These are phyloP conservation scores for Blastocystis hominis DNA, from an alignment of 352 stramenopile species.

Conservation along the genomic window DNA sequence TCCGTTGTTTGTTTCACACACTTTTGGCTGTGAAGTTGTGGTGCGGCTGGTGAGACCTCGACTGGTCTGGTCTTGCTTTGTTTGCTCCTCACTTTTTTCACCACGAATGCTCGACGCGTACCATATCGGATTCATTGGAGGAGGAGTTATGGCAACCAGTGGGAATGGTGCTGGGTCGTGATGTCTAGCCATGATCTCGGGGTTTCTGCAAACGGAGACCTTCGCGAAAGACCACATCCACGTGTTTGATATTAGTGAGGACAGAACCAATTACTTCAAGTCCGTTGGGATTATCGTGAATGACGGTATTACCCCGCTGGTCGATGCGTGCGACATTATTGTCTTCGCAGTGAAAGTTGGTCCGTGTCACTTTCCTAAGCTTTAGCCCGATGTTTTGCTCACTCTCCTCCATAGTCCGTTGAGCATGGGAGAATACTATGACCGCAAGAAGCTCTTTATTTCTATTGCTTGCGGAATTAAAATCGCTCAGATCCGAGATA, in stretches of 20 bases:
- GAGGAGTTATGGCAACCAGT: conserved; percentile 66
- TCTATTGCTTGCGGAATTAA: conserved; percentile 74
- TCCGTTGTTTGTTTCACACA: too few species aligned
- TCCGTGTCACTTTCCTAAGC: neutral
- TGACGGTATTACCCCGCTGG: conserved; percentile 47
- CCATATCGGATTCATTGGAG: conserved; percentile 66
- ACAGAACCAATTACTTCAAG: conserved; percentile 60
- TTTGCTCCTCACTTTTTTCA: neutral
- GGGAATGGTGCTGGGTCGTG: neutral
- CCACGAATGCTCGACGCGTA: conserved; percentile 22
- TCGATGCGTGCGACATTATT: conserved; percentile 63
- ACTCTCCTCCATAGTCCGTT: conserved; percentile 66
- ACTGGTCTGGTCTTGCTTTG: neutral
- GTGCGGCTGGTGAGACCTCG: too few species aligned
- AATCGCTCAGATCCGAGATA: conserved; percentile 61
- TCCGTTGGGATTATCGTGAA: conserved; percentile 60
- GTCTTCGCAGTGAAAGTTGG: conserved; percentile 72
- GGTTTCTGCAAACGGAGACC: conserved; percentile 56
- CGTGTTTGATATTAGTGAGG: conserved; percentile 63
- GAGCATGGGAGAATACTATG: conserved; percentile 63
- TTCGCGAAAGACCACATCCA: conserved; percentile 56
- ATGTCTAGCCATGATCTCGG: conserved; percentile 44
- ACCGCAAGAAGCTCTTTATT: conserved; percentile 66
- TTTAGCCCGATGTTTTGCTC: conserved; percentile 64
- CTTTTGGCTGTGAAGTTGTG: too few species aligned